Conservation (phyloP, 495 filamentous ascomycete species). For the Trichoderma erinaceum region DNA sequence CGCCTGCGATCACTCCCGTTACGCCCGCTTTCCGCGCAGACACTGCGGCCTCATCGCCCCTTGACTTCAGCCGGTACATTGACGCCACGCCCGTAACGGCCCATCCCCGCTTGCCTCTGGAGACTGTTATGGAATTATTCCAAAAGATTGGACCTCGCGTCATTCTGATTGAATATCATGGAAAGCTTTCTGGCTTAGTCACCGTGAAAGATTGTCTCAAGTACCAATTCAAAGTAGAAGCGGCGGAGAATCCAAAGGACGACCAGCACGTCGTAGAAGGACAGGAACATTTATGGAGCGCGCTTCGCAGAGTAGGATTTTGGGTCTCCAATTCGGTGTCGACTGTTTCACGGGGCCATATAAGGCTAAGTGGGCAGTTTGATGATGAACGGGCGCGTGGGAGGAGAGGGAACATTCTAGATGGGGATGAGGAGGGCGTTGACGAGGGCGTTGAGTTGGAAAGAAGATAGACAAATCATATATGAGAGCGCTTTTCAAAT, state of each 20-base stretch:
- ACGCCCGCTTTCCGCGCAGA: slow-evolving; percentile 51
- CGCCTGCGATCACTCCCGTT: slow-evolving; percentile 42
- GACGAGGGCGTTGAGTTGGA: slow-evolving; percentile 60
- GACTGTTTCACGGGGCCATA: slow-evolving; percentile 42
- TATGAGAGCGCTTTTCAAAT: not conserved
- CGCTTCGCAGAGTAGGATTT: slow-evolving; percentile 51
- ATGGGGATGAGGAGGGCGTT: slow-evolving; percentile 55
- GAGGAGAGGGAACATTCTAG: slow-evolving; percentile 44
- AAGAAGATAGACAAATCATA: slow-evolving; percentile 23
- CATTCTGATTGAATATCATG: slow-evolving; percentile 86
- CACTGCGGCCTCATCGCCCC: slow-evolving; percentile 44
- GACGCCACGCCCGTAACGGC: slow-evolving; percentile 87
- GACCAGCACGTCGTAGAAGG: slow-evolving; percentile 38
- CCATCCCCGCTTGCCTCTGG: slow-evolving; percentile 84
- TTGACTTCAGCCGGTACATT: slow-evolving; percentile 85
- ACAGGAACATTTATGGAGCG: slow-evolving; percentile 65
- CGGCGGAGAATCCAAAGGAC: slow-evolving; percentile 67
- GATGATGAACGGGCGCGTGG: slow-evolving; percentile 21
- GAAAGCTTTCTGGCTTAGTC: slow-evolving; percentile 74
- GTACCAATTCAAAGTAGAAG: slow-evolving; percentile 95
- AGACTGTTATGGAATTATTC: slow-evolving; percentile 98
- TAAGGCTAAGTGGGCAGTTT: slow-evolving; percentile 35
- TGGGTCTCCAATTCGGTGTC: slow-evolving; percentile 51
- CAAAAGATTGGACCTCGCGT: slow-evolving; percentile 96
- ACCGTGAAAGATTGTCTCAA: slow-evolving; percentile 97